A percentile compares a stretch with the other conserved stretches of the same genome.
phyloP scores from a whole-genome alignment of 495 filamentous ascomycete species.

The Talaromyces adpressus region DNA sequence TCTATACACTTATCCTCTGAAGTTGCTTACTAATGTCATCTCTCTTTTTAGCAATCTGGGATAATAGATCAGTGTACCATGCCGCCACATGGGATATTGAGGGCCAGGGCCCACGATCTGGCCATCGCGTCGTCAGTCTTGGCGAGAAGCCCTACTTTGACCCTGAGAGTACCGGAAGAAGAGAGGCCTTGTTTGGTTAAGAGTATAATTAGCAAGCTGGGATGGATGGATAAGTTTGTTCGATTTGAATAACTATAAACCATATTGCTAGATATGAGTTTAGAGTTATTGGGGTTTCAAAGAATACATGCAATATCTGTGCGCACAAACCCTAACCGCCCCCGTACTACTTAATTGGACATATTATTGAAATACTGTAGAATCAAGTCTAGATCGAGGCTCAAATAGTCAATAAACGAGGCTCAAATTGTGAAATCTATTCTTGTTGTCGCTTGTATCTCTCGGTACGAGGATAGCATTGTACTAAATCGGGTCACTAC shows the following conservation, averaged over 20 bases:
- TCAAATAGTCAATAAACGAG: not conserved
- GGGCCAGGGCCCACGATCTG: conserved; percentile 49
- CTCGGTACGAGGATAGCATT: too few species aligned
- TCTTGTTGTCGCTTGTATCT: not conserved
- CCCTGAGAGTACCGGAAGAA: conserved; percentile 29
- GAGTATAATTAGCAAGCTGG: not conserved
- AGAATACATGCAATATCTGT: not conserved
- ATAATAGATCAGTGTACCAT: conserved; percentile 64
- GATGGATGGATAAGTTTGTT: not conserved
- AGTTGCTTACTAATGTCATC: too few species aligned
- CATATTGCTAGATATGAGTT: not conserved
- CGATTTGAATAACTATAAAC: not conserved
- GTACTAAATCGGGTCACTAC: not conserved
- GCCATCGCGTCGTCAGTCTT: conserved; percentile 54
- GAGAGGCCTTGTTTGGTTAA: conserved; percentile 18
- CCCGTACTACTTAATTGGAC: not conserved
- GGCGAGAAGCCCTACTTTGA: conserved; percentile 64
- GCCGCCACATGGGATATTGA: conserved; percentile 61
- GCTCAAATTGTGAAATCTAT: not conserved
- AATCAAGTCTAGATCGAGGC: not conserved
- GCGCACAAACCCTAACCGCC: not conserved
- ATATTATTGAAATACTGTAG: not conserved
- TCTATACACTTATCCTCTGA: too few species aligned
- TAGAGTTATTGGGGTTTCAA: not conserved
- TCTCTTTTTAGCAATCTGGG: conserved; percentile 49